Conservation (phyloP, 2,329 filamentous ascomycete species). For the Pseudogymnoascus sp. region DNA sequence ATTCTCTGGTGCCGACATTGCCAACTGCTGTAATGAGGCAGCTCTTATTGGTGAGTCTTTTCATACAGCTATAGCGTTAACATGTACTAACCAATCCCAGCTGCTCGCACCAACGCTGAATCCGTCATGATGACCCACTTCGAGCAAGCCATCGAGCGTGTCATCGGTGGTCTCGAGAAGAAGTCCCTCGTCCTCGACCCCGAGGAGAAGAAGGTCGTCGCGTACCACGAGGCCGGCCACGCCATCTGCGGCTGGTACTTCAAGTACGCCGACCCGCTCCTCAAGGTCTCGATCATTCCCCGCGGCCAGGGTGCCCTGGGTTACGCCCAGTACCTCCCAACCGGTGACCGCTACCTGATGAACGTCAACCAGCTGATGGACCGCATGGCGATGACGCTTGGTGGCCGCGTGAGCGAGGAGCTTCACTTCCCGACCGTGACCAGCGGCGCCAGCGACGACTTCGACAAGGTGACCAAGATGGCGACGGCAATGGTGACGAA, state of each 20-base stretch:
- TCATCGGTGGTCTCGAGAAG: slow-evolving; percentile 93
- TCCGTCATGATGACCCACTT: slow-evolving; percentile 85
- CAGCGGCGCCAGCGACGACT: slow-evolving; percentile 89
- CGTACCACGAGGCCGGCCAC: slow-evolving; percentile 96
- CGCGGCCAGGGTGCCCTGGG: slow-evolving; percentile 88
- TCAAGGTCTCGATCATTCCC: slow-evolving; percentile 98
- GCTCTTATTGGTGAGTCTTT: slow-evolving; percentile 73
- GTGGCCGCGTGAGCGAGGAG: slow-evolving; percentile 90
- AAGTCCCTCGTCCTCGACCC: slow-evolving; percentile 91
- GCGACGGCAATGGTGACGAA: slow-evolving; percentile 98
- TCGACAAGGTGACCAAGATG: slow-evolving; percentile 96
- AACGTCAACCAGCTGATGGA: slow-evolving; percentile 94
- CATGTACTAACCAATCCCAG: slow-evolving; percentile 43
- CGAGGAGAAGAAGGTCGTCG: slow-evolving; percentile 89
- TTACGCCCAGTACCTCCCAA: slow-evolving; percentile 94
- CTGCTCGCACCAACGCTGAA: slow-evolving; percentile 72
- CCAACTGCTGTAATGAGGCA: slow-evolving; percentile 97
- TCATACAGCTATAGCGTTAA: not conserved
- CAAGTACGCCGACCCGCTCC: slow-evolving; percentile 87
- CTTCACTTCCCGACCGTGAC: slow-evolving; percentile 95
- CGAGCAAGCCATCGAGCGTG: slow-evolving; percentile 94
- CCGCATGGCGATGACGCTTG: slow-evolving; percentile 98
- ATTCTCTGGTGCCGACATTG: slow-evolving; percentile 95
- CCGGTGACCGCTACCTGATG: slow-evolving; percentile 89
- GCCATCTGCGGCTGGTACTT: slow-evolving; percentile 99